Evolutionary conservation across 2,329 filamentous ascomycete genomes (phyloP), one percentile per base, ranked within the genome.

Genomic region (Colletotrichum simmondsii): DNA sequence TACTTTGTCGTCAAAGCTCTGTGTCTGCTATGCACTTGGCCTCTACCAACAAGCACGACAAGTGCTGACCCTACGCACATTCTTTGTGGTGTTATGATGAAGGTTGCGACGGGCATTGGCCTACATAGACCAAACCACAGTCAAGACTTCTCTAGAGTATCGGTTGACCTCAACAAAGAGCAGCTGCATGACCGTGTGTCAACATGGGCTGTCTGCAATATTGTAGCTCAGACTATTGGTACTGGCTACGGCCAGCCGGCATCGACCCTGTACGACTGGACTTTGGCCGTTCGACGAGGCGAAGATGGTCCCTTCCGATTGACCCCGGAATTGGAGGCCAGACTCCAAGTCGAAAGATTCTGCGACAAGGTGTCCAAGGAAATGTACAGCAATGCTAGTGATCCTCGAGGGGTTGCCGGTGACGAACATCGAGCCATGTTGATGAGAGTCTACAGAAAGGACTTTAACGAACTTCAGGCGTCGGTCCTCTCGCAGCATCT

Each of bases 201-300:
- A 63, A 96, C 94, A 1, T 97, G 94, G 94, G 94, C 94, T 1
- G 92, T 94, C 4, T 95, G 93, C 84, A 97, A 97, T 79, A 93
- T 96, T 75, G 94, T 95, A 42, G 92, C 93, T 26, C 94, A 96
- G 78, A 92, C 91, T 68, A 90, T 95, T 56, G 93, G 93, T n/a
- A 96, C 94, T 4, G 94, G 94, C 24, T 94, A 95, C 77, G 94
- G 94, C 6, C 94, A 95, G 79, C 94, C 94, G 8, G 93, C 94
- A 5, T 94, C 93, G 58, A 94, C 91, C 64, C 86, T 92, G 60
- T 95, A 93, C 82, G 94, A 93, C 81, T 95, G 90, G 89, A 95
- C 91, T 2, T 85, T 93, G 73, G 91, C 88, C 58, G 85, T 89
- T 77, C 85, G 90, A 61, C 87, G 89, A 1, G 89, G 89, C 60